Evolutionary conservation across 75 land plant species (phyloP).

Genomic region (Cupressus sempervirens): DNA sequence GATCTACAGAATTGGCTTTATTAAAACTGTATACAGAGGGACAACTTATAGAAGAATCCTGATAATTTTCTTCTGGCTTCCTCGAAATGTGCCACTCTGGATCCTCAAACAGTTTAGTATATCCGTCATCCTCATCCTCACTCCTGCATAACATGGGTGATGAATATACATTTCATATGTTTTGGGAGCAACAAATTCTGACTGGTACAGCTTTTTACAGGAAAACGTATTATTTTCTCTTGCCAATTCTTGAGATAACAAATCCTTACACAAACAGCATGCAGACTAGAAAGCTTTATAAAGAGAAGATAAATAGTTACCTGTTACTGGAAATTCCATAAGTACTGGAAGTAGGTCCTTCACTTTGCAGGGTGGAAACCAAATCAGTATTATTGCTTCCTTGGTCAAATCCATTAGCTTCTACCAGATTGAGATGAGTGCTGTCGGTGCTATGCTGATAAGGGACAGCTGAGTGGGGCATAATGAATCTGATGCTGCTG

Average conservation of each 20-base stretch:
- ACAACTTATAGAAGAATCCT: constrained; percentile 18
- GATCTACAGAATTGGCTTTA: constrained; percentile 22
- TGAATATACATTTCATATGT: neutral
- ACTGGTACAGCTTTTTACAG: neutral
- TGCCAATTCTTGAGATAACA: neutral
- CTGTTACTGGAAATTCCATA: constrained; percentile 44
- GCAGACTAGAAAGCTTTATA: neutral
- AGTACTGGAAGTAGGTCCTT: constrained; percentile 28
- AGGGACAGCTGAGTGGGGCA: constrained; percentile 26
- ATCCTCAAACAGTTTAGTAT: constrained; percentile 21
- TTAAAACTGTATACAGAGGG: constrained; percentile 22
- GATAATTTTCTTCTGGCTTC: constrained; percentile 18
- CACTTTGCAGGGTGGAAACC: neutral
- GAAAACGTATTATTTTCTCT: neutral
- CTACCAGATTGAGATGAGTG: constrained; percentile 21
- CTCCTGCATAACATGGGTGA: constrained; percentile 23
- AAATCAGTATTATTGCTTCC: constrained; percentile 16
- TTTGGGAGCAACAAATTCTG: neutral
- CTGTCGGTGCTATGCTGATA: constrained; percentile 16
- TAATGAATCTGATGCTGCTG: constrained; percentile 16
- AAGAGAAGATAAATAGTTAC: constrained; percentile 15
- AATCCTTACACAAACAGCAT: neutral
- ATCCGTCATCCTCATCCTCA: constrained; percentile 52
- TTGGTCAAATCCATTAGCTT: constrained; percentile 21
- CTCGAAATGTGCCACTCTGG: constrained; percentile 21